Evolutionary conservation across 2,329 filamentous ascomycete species (phyloP).

Genomic region (Teratosphaeria pseudoeucalypti): DNA sequence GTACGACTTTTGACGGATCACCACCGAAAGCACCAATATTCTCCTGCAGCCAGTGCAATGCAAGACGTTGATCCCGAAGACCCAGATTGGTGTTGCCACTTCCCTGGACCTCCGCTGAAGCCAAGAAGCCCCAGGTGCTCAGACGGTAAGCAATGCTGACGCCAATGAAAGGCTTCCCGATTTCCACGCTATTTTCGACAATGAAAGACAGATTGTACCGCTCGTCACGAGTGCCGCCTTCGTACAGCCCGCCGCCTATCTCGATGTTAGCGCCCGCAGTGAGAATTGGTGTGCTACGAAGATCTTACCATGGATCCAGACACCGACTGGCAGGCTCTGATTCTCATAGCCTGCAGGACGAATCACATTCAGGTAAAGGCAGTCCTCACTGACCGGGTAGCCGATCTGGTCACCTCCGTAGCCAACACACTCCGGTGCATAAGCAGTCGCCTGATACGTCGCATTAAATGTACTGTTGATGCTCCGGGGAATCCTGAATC

Average conservation of each 20-base stretch:
- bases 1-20: constrained; percentile 42
- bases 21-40: constrained; percentile 52
- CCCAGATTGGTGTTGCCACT: constrained; percentile 49
- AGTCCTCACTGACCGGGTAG: constrained; percentile 13
- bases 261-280: neutral
- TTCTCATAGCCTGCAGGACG: constrained; percentile 1
- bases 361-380: constrained; percentile 1
- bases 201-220: constrained; percentile 20
- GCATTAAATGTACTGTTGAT: constrained; percentile 30
- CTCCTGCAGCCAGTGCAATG: constrained; percentile 49
- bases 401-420: constrained; percentile 24
- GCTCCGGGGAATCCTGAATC: constrained; percentile 25
- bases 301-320: constrained; percentile 13
- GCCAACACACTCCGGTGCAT: constrained; percentile 33
- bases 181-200: constrained; percentile 14
- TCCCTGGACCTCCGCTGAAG: constrained; percentile 31
- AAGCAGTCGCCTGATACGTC: constrained; percentile 29
- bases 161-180: constrained; percentile 37
- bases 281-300: neutral
- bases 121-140: constrained; percentile 46
- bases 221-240: constrained; percentile 15
- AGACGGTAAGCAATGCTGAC: constrained; percentile 55
- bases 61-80: constrained; percentile 50
- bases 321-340: neutral
- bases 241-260: constrained; percentile 15